Conservation (phyloP, 2,329 filamentous ascomycete genomes). For the Hymenoscyphus infarciens region DNA sequence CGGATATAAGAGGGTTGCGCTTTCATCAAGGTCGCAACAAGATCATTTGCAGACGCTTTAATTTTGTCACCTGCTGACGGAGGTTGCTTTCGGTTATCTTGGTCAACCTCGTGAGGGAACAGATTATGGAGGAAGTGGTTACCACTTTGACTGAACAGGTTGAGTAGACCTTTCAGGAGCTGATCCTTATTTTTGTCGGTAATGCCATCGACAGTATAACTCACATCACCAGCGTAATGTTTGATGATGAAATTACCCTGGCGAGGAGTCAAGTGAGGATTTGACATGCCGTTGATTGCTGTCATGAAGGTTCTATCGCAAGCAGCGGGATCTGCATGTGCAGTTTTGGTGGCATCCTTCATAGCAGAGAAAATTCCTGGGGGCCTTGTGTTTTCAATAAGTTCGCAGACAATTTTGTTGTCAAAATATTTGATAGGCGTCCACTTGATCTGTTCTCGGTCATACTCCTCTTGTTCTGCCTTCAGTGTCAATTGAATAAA, state of each 20-base stretch:
- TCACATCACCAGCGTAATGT: slow-evolving; percentile 96
- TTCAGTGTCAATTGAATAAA: slow-evolving; percentile 97
- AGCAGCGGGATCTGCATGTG: slow-evolving; percentile 88
- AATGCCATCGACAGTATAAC: slow-evolving; percentile 91
- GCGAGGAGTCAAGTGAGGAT: slow-evolving; percentile 84
- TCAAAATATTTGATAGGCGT: slow-evolving; percentile 99
- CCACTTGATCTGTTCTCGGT: slow-evolving; percentile 94
- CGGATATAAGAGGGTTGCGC: slow-evolving; percentile 96
- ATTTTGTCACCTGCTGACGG: slow-evolving; percentile 97
- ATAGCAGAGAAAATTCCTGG: slow-evolving; percentile 91
- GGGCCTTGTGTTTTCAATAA: slow-evolving; percentile 89
- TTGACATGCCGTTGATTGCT: slow-evolving; percentile 83
- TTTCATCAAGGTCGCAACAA: slow-evolving; percentile 95
- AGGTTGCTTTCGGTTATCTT: slow-evolving; percentile 90
- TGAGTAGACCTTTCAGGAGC: slow-evolving; percentile 87
- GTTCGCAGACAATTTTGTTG: slow-evolving; percentile 96
- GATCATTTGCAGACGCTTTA: slow-evolving; percentile 86
- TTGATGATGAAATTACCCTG: slow-evolving; percentile 98
- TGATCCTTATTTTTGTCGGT: slow-evolving; percentile 99
- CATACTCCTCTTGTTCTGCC: slow-evolving; percentile 97
- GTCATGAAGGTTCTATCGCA: slow-evolving; percentile 96
- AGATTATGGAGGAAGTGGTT: slow-evolving; percentile 84
- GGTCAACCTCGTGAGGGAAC: slow-evolving; percentile 90
- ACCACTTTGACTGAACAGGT: slow-evolving; percentile 76
- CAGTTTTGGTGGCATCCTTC: slow-evolving; percentile 98